A percentile compares a stretch with the other conserved stretches of the same genome.
phyloP scores from a whole-genome alignment of 2,329 filamentous ascomycete genomes.

The Aureobasidium sp. region DNA sequence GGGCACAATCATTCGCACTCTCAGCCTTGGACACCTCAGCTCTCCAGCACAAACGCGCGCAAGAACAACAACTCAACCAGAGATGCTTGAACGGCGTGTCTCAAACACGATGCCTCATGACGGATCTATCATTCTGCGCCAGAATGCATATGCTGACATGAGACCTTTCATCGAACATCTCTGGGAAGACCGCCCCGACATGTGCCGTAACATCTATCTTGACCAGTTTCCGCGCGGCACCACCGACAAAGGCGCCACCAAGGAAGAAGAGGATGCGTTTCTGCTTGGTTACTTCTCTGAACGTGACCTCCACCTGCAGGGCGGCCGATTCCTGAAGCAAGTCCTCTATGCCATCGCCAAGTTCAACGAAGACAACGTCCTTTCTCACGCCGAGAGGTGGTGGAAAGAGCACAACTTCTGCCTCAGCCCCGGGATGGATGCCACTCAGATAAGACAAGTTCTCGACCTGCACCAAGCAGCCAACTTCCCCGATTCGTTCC shows the following conservation, averaged over 20 bases:
- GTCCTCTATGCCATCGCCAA: slow-evolving; percentile 24
- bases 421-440: slow-evolving; percentile 17
- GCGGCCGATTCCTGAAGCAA: slow-evolving; percentile 28
- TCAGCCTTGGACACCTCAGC: background rate
- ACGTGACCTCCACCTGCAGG: slow-evolving; percentile 22
- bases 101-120: background rate
- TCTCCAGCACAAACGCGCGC: background rate
- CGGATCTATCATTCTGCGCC: slow-evolving; percentile 22
- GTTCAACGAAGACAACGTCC: slow-evolving; percentile 22
- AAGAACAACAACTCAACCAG: background rate
- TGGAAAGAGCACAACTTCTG: slow-evolving; percentile 19
- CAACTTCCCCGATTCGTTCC: slow-evolving; percentile 15
- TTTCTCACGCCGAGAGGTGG: slow-evolving; percentile 19
- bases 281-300: slow-evolving; percentile 22
- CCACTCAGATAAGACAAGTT: slow-evolving; percentile 17
- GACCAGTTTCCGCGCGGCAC: slow-evolving; percentile 24
- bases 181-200: slow-evolving; percentile 18
- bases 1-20: background rate
- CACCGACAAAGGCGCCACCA: slow-evolving; percentile 13
- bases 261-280: slow-evolving; percentile 25
- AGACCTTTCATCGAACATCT: slow-evolving; percentile 22
- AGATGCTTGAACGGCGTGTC: background rate
- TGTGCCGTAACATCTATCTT: slow-evolving; percentile 24
- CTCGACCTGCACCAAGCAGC: slow-evolving; percentile 16
- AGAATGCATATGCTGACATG: slow-evolving; percentile 23